A percentile compares a stretch with the other conserved stretches of the same genome.
phyloP scores from a whole-genome alignment of 805 yeast genomes.

The Tetrapisispora taiwanensis region DNA sequence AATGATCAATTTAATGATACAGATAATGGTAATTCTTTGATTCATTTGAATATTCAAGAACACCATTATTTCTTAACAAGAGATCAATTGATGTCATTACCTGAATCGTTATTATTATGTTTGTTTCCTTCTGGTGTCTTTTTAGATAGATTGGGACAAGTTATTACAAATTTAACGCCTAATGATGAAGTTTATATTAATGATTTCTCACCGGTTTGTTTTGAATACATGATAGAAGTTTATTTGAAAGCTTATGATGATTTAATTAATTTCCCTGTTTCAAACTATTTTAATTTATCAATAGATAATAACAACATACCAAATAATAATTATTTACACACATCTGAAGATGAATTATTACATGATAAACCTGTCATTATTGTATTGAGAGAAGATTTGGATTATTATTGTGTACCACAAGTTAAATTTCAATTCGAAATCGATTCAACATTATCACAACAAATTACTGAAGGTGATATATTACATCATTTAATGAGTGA shows the following conservation, averaged over 20 bases:
- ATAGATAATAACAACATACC: not conserved
- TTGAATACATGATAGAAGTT: constrained; percentile 66
- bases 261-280: constrained; percentile 33
- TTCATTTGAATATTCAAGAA: constrained; percentile 73
- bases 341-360: constrained; percentile 54
- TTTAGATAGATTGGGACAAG: constrained; percentile 64
- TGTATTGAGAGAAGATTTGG: constrained; percentile 87
- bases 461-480: constrained; percentile 34
- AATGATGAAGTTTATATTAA: constrained; percentile 64
- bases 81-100: constrained; percentile 82
- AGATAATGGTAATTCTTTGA: constrained; percentile 41
- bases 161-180: constrained; percentile 69
- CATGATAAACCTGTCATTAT: constrained; percentile 81
- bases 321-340: not conserved
- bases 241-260: constrained; percentile 64
- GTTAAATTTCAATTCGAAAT: constrained; percentile 32
- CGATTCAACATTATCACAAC: not conserved
- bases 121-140: constrained; percentile 87
- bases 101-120: constrained; percentile 80
- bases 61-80: constrained; percentile 63
- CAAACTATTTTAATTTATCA: not conserved
- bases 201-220: constrained; percentile 78
- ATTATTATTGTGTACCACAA: constrained; percentile 76
- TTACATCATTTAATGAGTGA: constrained; percentile 44
- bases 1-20: constrained; percentile 25